phyloP scores from a whole-genome alignment of 768 basidiomycete genomes.

The Pisolithus marmoratus region DNA sequence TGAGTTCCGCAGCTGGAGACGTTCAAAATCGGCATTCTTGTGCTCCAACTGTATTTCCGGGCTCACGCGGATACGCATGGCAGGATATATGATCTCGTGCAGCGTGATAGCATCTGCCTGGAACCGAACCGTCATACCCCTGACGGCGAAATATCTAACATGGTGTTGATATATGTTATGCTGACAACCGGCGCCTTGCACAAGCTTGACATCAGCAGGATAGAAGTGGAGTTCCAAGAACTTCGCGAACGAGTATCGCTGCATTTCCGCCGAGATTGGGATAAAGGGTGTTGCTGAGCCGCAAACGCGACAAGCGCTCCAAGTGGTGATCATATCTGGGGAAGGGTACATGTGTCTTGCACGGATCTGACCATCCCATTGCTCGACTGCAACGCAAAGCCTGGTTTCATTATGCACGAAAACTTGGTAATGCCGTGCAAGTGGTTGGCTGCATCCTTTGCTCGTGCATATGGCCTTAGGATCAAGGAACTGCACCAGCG shows the following conservation, averaged over 20 bases:
- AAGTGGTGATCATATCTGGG: slow-evolving; percentile 81
- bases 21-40: slow-evolving; percentile 87
- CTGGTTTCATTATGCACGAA: slow-evolving; percentile 86
- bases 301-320: slow-evolving; percentile 81
- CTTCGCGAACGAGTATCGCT: slow-evolving; percentile 90
- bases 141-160: slow-evolving; percentile 81
- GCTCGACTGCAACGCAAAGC: slow-evolving; percentile 81
- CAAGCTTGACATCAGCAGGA: slow-evolving; percentile 76
- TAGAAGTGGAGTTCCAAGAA: slow-evolving; percentile 97
- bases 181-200: slow-evolving; percentile 85
- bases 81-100: slow-evolving; percentile 86
- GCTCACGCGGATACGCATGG: slow-evolving; percentile 77
- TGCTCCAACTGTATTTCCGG: slow-evolving; percentile 85
- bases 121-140: slow-evolving; percentile 83
- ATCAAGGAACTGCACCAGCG: slow-evolving; percentile 62
- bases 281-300: slow-evolving; percentile 82
- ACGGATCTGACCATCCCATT: slow-evolving; percentile 77
- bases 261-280: slow-evolving; percentile 86
- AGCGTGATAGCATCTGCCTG: slow-evolving; percentile 78
- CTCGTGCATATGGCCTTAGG: slow-evolving; percentile 74
- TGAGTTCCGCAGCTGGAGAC: slow-evolving; percentile 64
- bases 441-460: slow-evolving; percentile 78
- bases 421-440: slow-evolving; percentile 82
- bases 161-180: slow-evolving; percentile 95
- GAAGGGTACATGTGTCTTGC: slow-evolving; percentile 50